Evolutionary conservation across 2,329 filamentous ascomycete genomes (phyloP), one percentile per base, ranked within the genome.

Genomic region (Dactylellina leptospora): DNA sequence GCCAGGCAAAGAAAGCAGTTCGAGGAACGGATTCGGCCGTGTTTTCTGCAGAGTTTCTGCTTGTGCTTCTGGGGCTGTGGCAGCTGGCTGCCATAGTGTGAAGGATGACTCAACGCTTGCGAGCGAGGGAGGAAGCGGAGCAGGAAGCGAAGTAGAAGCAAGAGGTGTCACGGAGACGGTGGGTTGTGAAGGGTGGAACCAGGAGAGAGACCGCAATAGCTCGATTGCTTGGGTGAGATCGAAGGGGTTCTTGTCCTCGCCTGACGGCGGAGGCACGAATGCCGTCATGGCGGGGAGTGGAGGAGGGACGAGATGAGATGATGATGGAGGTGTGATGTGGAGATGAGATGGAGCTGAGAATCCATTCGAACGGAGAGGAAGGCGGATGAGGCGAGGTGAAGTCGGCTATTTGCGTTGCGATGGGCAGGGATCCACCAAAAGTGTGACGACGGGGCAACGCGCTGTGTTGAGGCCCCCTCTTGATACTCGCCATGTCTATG

Each of bases 161-260:
- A 16, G 11, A 22, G 45, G 6, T 11, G 23, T 22, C n/a, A 33
- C 13, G 20, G 18, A 10, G 22, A 16, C 33, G 28, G 55, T n/a
- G 27, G 23, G 23, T 6, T 40, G 28, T 47, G 40, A 13, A 5
- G 64, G 50, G 22, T 60, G 64, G 25, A 54, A 61, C 16, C 10
- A 62, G 16, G 64, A 61, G 5, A 70, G 64, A 6, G 64, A 70
- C 4, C 50, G 64, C 16, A 70, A 27, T 3, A 70, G 48, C 0
- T 61, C 64, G 25, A 70, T 70, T 9, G 64, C 64, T 33, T 28
- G 40, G 23, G 66, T 58, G 42, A 71, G 66, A 59, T 71, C 66
- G 45, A 71, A 71, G n/a, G 66, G 66, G 20, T 23, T 71, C 51
- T 28, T 71, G 20, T 71, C 51, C 23, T 58, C 50, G 4, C 25